Evolutionary conservation across 192 early-diverging fungal species (phyloP), one percentile per base, ranked within the genome.

Genomic region (Umbelopsis ramanniana): DNA sequence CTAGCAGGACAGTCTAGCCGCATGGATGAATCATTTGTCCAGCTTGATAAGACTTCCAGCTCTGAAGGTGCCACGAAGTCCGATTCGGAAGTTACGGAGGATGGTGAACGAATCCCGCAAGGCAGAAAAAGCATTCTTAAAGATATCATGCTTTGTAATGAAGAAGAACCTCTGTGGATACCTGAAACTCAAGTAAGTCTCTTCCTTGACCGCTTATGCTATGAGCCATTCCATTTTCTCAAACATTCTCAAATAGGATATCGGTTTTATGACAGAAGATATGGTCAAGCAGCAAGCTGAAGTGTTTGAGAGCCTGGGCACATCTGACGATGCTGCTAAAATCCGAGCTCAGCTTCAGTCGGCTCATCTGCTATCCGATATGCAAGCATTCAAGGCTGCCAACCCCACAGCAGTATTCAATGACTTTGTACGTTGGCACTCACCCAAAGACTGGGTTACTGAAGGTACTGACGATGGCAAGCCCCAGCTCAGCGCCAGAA

Each of bases 401-500:
- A 97, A 97, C 74, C 93, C 96, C 0, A 81, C 85, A 14, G 87
- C 87, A 57, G 73, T 73, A 2, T 69, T 97, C 38, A 93, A 90
- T 9, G 96, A 97, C 57, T 97, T 97, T 86, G 91, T 97, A 21
- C 88, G 96, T 52, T 97, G 96, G 96, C 92, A 95, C 76, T 96
- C 95, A 8, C 96, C 96, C n/a, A 88, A 93, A 60, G 96, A 97
- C 77, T 97, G 94, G 94, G 84, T 91, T 19, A 85, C 87, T 21
- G 90, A 89, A 8, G 82, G 83, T 9, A 83, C 82, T 33, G 77
- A 79, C 11, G 71, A 68, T 33, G 75, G 76, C 45, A 67, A 79
- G 19, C 71, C 76, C 11, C 50, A 73, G 24, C 75, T 97, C 69
- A 95, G 93, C 70, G 77, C 80, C n/a, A 80, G 96, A 35, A 96